Conservation (phyloP, 441 rosid genomes). For the Bocquillonia castaneifolia region DNA sequence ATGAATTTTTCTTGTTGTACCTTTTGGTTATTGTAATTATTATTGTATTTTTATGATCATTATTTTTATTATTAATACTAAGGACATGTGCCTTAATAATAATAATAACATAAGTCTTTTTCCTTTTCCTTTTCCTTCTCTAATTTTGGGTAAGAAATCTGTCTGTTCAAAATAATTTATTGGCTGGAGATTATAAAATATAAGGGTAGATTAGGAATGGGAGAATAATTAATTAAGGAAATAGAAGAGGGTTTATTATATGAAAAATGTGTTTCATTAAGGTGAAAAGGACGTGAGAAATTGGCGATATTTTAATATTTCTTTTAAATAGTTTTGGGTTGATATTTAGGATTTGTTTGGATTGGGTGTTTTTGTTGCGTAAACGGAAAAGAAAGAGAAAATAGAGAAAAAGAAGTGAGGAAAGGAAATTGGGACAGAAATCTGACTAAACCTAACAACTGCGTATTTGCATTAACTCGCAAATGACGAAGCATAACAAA, state of each 20-base stretch:
- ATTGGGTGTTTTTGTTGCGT: not conserved
- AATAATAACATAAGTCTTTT: not conserved
- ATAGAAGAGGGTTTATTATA: not conserved
- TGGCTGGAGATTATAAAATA: too few relatives aligned
- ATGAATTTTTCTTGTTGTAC: not conserved
- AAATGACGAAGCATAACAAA: too few relatives aligned
- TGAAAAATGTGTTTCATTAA: not conserved
- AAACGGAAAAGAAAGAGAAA: not conserved
- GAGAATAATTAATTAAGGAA: too few relatives aligned
- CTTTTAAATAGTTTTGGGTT: not conserved
- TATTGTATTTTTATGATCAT: not conserved
- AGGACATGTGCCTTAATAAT: slow-evolving; percentile 11
- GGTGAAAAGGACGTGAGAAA: slow-evolving; percentile 1
- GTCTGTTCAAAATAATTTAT: not conserved
- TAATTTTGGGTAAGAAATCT: not conserved
- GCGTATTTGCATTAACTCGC: not conserved
- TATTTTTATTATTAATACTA: not conserved
- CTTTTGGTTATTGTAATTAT: slow-evolving; percentile 2
- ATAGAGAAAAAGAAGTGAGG: not conserved
- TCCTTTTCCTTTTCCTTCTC: not conserved
- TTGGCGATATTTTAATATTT: not conserved
- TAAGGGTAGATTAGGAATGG: too few relatives aligned
- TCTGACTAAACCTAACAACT: not conserved
- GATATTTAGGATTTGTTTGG: too few relatives aligned
- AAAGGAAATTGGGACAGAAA: not conserved